Evolutionary conservation across 345 rosid species (phyloP), one percentile per base, ranked within the genome.

Genomic region (Excoecaria cochinchinensis): DNA sequence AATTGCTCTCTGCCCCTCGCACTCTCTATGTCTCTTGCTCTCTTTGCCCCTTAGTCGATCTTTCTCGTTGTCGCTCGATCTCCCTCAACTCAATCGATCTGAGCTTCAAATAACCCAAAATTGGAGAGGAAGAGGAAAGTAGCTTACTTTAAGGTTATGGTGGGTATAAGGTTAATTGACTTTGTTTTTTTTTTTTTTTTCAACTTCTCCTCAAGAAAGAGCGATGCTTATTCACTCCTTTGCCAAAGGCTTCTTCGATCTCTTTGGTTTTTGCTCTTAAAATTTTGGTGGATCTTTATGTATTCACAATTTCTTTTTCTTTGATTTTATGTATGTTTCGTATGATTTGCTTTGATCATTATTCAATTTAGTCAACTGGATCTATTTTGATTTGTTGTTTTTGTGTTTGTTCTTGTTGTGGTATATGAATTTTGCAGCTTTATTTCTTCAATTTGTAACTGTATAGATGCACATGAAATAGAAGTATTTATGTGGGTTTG

Each of bases 241-340:
- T 63, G 44, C 5, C 22, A 24, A 0, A 46, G 31, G 46, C 40
- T 61, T 66, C 69, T 77, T 76, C 55, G 79, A 79, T 84, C 79
- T 70, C 46, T 25, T 72, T 52, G 15, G 70, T 51, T 47, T 1
- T 71, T 56, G 3, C 40, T 17, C 47, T 9, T 74, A 52, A 68
- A 75, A 68, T 67, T 73, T 73, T 79, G 85, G 84, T 83, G 76
- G 69, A 77, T 63, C 7, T 68, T 57, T 6, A 14, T 64, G 25
- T 66, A 4, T 53, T 66, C 5, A 14, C 1, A 60, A 40, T 56
- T 44, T 8, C 14, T 67, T 63, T 24, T 72, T 42, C 1, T 57
- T 4, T 46, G 19, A 6, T 31, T 51, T 69, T 51, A 24, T 6
- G 25, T 24, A 5, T 69, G 4, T 68, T 25, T 24, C 10, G 9